Percentiles rank a stretch among this genome's conserved stretches.
phyloP scores from a whole-genome alignment of 2,329 filamentous ascomycete genomes.

The Fusarium kyushuense region DNA sequence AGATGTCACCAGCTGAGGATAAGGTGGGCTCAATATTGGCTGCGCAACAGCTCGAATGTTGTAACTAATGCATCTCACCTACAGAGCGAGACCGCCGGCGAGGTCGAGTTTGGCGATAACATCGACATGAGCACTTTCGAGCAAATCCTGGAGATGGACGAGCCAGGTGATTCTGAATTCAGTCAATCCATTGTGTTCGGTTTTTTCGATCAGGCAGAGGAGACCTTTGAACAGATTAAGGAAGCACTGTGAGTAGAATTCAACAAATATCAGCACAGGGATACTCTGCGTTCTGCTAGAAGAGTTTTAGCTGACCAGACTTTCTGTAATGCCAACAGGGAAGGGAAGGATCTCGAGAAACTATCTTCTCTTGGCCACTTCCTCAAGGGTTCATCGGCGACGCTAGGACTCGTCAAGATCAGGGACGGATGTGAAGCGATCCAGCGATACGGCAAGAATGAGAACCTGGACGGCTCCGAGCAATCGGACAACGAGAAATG shows the following conservation, averaged over 20 bases:
- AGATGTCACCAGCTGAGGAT: conserved; percentile 52
- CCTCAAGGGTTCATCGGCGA: conserved; percentile 96
- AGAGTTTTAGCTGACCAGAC: conserved; percentile 5
- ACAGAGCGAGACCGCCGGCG: conserved; percentile 60
- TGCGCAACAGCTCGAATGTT: not conserved
- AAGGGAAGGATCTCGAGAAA: conserved; percentile 74
- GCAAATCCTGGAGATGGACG: conserved; percentile 99
- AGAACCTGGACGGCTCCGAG: conserved; percentile 79
- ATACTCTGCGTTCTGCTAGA: not conserved
- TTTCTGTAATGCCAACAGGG: conserved; percentile 59
- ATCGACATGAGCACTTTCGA: conserved; percentile 87
- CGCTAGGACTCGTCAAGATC: conserved; percentile 89
- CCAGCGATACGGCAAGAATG: conserved; percentile 87
- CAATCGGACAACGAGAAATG: conserved; percentile 76
- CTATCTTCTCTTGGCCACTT: conserved; percentile 93
- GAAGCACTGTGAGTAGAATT: conserved; percentile 76
- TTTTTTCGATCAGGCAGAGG: conserved; percentile 91
- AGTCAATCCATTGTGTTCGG: conserved; percentile 88
- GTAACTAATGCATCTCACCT: conserved; percentile 21
- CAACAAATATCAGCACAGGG: not conserved
- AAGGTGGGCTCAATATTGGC: conserved; percentile 47
- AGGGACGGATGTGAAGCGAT: conserved; percentile 97
- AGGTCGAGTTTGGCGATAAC: conserved; percentile 74
- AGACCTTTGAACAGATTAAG: conserved; percentile 90
- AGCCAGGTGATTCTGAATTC: conserved; percentile 87